A percentile compares a stretch with the other conserved stretches of the same genome.
phyloP scores from a whole-genome alignment of 305 asterid species.

The Caryopteris hybrid region DNA sequence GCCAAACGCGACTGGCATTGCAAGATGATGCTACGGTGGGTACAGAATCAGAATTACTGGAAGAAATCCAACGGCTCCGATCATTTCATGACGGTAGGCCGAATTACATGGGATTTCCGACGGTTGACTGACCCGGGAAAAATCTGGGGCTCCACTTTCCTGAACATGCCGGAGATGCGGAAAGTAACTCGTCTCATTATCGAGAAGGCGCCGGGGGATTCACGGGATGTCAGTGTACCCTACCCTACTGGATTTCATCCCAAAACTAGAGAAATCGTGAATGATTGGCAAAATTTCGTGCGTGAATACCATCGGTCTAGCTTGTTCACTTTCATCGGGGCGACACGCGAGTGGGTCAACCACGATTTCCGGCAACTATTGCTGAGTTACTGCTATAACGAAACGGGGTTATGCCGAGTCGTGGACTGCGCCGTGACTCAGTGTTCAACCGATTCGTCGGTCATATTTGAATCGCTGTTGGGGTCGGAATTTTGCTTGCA shows the following conservation, averaged over 20 bases:
- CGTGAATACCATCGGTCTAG: constrained; percentile 22
- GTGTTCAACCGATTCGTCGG: constrained; percentile 29
- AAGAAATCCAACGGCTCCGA: constrained; percentile 42
- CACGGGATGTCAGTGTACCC: constrained; percentile 38
- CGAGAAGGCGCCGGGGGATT: constrained; percentile 35
- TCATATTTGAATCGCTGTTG: constrained; percentile 17
- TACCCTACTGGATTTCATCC: constrained; percentile 59
- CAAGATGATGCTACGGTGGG: constrained; percentile 36
- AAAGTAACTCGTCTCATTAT: constrained; percentile 38
- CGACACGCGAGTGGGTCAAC: constrained; percentile 20
- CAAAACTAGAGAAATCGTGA: background rate
- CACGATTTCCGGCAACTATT: constrained; percentile 32
- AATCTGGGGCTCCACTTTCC: constrained; percentile 45
- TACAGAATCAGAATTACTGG: constrained; percentile 26
- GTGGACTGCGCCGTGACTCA: constrained; percentile 31
- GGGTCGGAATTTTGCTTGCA: constrained; percentile 42
- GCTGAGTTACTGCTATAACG: constrained; percentile 25
- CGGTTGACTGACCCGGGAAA: constrained; percentile 33
- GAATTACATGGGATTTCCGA: constrained; percentile 57
- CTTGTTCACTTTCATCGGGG: constrained; percentile 36
- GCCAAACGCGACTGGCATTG: constrained; percentile 30
- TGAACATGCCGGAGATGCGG: constrained; percentile 40
- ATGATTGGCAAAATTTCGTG: constrained; percentile 33
- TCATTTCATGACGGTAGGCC: constrained; percentile 40
- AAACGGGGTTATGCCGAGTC: constrained; percentile 20